Evolutionary conservation across 305 asterid species (phyloP).

Genomic region (Fraxinus platypoda): DNA sequence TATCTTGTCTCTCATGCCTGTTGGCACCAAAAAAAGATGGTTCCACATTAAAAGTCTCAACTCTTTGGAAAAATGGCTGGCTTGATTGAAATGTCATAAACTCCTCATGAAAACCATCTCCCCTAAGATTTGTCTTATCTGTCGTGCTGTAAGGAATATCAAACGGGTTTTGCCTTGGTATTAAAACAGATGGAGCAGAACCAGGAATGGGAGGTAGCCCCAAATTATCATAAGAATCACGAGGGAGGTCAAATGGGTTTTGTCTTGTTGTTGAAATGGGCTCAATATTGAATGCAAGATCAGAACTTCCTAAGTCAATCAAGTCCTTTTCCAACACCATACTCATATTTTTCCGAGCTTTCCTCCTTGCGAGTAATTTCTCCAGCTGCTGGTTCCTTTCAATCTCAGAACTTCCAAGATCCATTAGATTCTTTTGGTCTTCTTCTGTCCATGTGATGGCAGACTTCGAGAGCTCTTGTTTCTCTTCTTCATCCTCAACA

Average conservation of each 20-base stretch:
- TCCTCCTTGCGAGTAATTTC: slow-evolving; percentile 77
- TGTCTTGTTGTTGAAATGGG: slow-evolving; percentile 72
- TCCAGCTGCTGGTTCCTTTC: slow-evolving; percentile 91
- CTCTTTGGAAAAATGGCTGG: slow-evolving; percentile 60
- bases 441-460: slow-evolving; percentile 90
- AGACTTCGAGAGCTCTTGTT: slow-evolving; percentile 54
- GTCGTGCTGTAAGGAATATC: slow-evolving; percentile 81
- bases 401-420: slow-evolving; percentile 83
- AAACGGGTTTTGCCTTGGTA: slow-evolving; percentile 75
- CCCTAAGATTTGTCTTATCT: slow-evolving; percentile 79
- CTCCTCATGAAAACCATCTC: slow-evolving; percentile 70
- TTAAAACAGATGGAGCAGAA: slow-evolving; percentile 90
- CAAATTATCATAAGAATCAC: slow-evolving; percentile 43
- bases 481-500: slow-evolving; percentile 58
- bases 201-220: slow-evolving; percentile 89
- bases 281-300: slow-evolving; percentile 56
- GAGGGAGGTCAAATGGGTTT: slow-evolving; percentile 70
- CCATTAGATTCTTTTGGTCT: slow-evolving; percentile 96
- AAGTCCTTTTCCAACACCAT: slow-evolving; percentile 65
- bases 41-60: slow-evolving; percentile 67
- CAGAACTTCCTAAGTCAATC: slow-evolving; percentile 74
- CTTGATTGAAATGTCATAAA: slow-evolving; percentile 47
- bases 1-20: slow-evolving; percentile 49
- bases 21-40: slow-evolving; percentile 61
- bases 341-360: slow-evolving; percentile 59